Base-by-base conservation (phyloP, 495 filamentous ascomycete species). In the Filosporella fistucella region DNA sequence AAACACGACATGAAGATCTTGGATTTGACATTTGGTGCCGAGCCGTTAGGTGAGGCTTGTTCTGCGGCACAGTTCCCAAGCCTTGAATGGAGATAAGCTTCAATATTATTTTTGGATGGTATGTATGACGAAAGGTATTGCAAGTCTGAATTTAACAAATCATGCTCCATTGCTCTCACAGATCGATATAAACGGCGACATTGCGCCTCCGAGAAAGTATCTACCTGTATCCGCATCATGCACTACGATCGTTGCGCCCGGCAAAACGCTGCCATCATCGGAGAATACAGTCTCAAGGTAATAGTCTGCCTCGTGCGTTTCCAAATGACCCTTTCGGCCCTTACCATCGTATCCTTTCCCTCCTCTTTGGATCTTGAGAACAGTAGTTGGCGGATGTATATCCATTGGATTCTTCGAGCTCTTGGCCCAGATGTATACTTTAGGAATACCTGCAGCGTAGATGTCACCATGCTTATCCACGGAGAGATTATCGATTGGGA, bases 401-500 rank as follows among this genome's bases (percentile, higher is more conserved):
- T 42, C 28, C 28, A 49, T 46, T 7, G 42, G 49, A 16, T 48
- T 13, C 16, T 51, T 48, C 4, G 47, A 38, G 12, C 21, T 42
- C 14, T 36, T 16, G 9, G 17, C 24, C 35, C 33, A 47, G 23
- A 42, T 49, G 22, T 42, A 42, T 2, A 56, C 10, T 17, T 61
- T 49, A 1, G 66, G 61, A 16, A 68, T 45, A 0, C 48, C 60
- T 37, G 63, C 65, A 14, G 43, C 68, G 39, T 56, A 58, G 20
- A 72, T 47, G 37, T 63, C 62, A 0, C 69, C 69, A 21, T 68
- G 56, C 3, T 48, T 44, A 45, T 72, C 67, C 9, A 65, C 35
- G 0, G 63, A 63, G 2, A 72, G 36, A 36, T 72, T 72, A 45
- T 72, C 68, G 11, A 69, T 8, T 21, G 59, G 54, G 52, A 60